These are phyloP conservation scores for Globisporangium ultimum DNA, from an alignment of 352 stramenopile species.

Conservation along the genomic window DNA sequence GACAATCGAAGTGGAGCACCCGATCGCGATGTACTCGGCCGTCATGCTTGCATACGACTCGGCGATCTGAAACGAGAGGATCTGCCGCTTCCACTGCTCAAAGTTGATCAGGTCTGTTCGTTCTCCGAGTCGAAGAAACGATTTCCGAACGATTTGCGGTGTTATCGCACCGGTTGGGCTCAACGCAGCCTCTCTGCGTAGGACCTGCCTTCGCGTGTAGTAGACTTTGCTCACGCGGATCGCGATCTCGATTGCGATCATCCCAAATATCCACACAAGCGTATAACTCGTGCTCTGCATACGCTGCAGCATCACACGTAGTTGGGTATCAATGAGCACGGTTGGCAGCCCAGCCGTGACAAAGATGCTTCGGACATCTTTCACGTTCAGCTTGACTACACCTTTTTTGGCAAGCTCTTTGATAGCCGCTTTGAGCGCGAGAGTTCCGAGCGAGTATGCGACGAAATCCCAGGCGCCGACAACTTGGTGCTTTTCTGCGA, in stretches of 20 bases:
- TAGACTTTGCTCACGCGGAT: constrained; percentile 22
- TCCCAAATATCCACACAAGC: constrained; percentile 21
- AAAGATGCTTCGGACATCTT: constrained; percentile 38
- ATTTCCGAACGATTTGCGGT: background rate
- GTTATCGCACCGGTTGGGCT: background rate
- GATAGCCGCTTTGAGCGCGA: constrained; percentile 7
- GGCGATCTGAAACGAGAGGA: constrained; percentile 28
- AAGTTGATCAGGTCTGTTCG: constrained; percentile 9
- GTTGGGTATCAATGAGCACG: constrained; percentile 44
- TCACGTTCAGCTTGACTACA: constrained; percentile 24
- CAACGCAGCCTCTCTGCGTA: background rate
- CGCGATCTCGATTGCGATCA: constrained; percentile 30
- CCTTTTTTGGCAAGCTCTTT: constrained; percentile 28
- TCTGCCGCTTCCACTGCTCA: constrained; percentile 19
- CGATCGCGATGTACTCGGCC: constrained; percentile 46
- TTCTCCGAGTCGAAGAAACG: background rate
- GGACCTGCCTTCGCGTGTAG: constrained; percentile 8
- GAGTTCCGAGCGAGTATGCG: constrained; percentile 9
- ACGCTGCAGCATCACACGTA: constrained; percentile 32
- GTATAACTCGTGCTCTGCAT: constrained; percentile 21
- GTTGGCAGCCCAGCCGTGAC: constrained; percentile 31
- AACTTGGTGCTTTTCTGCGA: constrained; percentile 1
- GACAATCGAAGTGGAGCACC: constrained; percentile 37
- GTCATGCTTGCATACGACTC: constrained; percentile 47
- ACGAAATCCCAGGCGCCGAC: constrained; percentile 5